Base-by-base conservation (phyloP, 2,329 filamentous ascomycete genomes). In the Fusarium anguioides region DNA sequence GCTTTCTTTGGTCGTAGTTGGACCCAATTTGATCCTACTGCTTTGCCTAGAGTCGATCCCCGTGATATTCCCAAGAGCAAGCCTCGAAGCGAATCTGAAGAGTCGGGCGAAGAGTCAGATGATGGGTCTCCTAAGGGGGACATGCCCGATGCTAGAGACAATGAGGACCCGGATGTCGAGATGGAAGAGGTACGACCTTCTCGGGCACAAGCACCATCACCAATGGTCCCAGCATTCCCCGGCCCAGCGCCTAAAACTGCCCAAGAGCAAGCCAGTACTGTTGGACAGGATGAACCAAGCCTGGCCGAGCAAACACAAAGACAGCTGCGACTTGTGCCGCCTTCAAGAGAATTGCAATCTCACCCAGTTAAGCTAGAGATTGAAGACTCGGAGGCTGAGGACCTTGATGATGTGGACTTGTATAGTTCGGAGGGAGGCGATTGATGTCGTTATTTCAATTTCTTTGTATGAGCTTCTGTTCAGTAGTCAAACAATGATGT, bases 51-150 rank as follows among this genome's bases (percentile, higher is more conserved):
- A 8, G 60, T 72, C 26, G 23, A 61, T 24, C 60, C 68, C 15
- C 54, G 59, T 4, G 8, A 62, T 23, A 56, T 73, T 12, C 69
- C 66, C 29, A 50, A 65, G 50, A 73, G 71, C 41, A 66, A 42
- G 20, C 51, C 60, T 15, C 46, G 35, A n/a, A 46, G 44, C 8
- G 39, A 51, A 14, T 33, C 29, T 12, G 47, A 41, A 6, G 26
- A 33, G n/a, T 37, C 21, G 15, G 37, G 17, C 10, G 47, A 41
- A 6, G 26, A 33, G n/a, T 37, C 21, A 17, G 37, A n/a, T 9
- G 31, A 57, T 15, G 49, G 55, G n/a, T 11, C 7, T 46, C 4
- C 15, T 33, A 12, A 14, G 31, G 31, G 24, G 18, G 26, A 53
- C 4, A 40, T 41, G 11, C 23, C 27, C 27, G 37, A 14, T 18